Conservation (phyloP, 208 protist species). For the Wallacemonas sp. region DNA sequence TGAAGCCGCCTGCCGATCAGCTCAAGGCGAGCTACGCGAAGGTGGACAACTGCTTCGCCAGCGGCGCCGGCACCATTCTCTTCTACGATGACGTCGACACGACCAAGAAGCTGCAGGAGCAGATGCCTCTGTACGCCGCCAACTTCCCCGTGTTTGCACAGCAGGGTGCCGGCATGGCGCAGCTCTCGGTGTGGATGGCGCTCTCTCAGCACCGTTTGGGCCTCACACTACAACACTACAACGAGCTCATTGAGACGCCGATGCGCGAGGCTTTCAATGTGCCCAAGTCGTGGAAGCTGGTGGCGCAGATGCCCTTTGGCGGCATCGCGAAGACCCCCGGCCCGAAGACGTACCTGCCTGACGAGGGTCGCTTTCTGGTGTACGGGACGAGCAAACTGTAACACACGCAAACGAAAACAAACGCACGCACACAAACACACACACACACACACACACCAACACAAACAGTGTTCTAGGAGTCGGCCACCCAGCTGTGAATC, state of each 20-base stretch:
- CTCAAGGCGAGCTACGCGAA: conserved; percentile 29
- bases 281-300: conserved; percentile 32
- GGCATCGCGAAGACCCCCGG: conserved; percentile 22
- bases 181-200: conserved; percentile 49
- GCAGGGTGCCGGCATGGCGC: conserved; percentile 37
- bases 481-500: no score
- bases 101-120: conserved; percentile 21
- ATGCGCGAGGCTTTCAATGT: conserved; percentile 19
- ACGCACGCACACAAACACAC: no score
- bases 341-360: conserved; percentile 26
- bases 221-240: conserved; percentile 49
- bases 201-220: conserved; percentile 28
- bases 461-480: no score
- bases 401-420: no score
- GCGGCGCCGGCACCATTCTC: conserved; percentile 39
- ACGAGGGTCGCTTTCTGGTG: conserved; percentile 38
- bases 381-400: conserved; percentile 11
- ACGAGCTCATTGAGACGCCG: conserved; percentile 31
- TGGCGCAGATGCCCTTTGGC: conserved; percentile 49
- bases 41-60: conserved; percentile 35
- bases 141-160: conserved; percentile 32
- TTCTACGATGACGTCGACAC: conserved; percentile 33
- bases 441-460: no score
- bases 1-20: conserved; percentile 18
- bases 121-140: conserved; percentile 31